Evolutionary conservation across 768 basidiomycete species (phyloP), one percentile per base, ranked within the genome.

Genomic region (Leccinum barrowsii): DNA sequence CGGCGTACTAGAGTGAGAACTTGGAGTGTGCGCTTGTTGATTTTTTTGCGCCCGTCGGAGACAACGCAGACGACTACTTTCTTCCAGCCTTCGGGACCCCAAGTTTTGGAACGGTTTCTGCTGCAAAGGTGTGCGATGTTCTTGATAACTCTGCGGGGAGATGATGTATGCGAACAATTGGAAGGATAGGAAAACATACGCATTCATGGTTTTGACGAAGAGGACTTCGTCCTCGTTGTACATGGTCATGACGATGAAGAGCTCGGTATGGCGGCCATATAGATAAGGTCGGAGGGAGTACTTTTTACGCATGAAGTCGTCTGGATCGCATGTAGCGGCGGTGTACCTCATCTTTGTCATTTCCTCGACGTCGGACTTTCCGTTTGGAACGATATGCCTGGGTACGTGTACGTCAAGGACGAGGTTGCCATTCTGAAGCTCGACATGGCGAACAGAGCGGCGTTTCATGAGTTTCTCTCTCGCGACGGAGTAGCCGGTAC

Each of bases 241-340:
- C 92, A 96, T 95, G 47, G 94, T 96, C 85, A 96, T 91, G 44
- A 95, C 93, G 65, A 97, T 92, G 75, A 96, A 94, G 13, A 97
- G 80, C 74, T 96, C 94, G 8, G 94, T 96, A 54, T 86, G 80
- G 55, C 94, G 87, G 56, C 85, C 84, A 65, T 84, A 82, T 1
- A 94, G 80, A 72, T 86, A 94, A 5, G 85, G 92, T 22, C 92
- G 79, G 22, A 94, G 81, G 6, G 89, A 85, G 71, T 91, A 92
- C 60, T 86, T 85, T 49, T 79, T 83, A 28, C 80, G 72, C 84
- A 89, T 86, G 73, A 94, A 94, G 50, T 92, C 86, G 67, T 94
- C 91, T 6, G 92, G 92, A 72, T 94, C 92, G 67, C 91, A 92
- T 2, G 92, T 93, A 1, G 89, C 89, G 4, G 91, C 92, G 6